A percentile compares a stretch with the other conserved stretches of the same genome.
phyloP scores from a whole-genome alignment of 495 filamentous ascomycete genomes.

The Glutinoglossum americanum region DNA sequence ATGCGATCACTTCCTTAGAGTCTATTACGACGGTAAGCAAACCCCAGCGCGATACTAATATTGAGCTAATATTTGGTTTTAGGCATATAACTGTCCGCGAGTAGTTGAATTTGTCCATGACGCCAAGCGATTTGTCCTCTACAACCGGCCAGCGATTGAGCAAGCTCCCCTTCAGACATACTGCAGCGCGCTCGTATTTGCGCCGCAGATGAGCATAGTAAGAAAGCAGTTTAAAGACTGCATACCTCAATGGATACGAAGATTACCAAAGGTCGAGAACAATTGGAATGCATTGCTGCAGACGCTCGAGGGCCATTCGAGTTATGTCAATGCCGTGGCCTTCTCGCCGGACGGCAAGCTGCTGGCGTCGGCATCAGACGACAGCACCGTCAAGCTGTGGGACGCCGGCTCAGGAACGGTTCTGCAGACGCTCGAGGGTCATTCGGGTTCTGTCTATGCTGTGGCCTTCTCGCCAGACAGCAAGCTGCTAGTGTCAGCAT shows the following conservation, averaged over 20 bases:
- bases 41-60: neutral
- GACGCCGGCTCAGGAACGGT: too few relatives aligned
- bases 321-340: too few relatives aligned
- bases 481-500: neutral
- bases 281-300: slow-evolving; percentile 3
- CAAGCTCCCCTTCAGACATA: slow-evolving; percentile 16
- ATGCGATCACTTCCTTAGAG: neutral
- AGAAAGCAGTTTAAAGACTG: neutral
- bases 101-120: slow-evolving; percentile 14
- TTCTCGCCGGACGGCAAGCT: too few relatives aligned
- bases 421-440: too few relatives aligned
- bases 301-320: slow-evolving; percentile 1
- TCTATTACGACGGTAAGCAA: neutral
- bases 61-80: neutral
- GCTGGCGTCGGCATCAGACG: too few relatives aligned
- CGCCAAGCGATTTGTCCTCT: slow-evolving; percentile 18
- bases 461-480: too few relatives aligned
- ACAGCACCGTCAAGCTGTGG: too few relatives aligned
- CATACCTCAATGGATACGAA: neutral
- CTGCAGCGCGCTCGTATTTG: slow-evolving; percentile 1
- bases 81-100: neutral
- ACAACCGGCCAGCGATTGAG: slow-evolving; percentile 11
- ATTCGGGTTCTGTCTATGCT: too few relatives aligned
- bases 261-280: neutral
- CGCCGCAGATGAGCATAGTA: neutral